A percentile compares a stretch with the other conserved stretches of the same genome.
Conservation (phyloP, 306 rosid genomes). For the Trichosanthes cucumerina region DNA sequence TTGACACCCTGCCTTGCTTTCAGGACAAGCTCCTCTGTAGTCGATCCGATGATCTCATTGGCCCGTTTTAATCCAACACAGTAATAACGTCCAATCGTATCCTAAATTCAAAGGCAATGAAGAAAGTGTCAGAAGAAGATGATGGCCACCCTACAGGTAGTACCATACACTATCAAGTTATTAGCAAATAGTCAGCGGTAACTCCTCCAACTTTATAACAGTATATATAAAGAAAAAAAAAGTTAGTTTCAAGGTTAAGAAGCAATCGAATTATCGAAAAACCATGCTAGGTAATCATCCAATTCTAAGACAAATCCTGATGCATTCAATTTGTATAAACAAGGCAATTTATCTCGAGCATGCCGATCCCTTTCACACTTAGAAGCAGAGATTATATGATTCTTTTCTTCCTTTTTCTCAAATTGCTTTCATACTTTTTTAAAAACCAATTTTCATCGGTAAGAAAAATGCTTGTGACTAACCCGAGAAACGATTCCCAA, state of each 20-base stretch:
- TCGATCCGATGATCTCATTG: slow-evolving; percentile 81
- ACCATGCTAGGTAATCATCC: background rate
- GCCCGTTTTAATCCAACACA: slow-evolving; percentile 80
- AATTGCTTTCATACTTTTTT: background rate
- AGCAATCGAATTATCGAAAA: background rate
- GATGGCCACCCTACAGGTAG: background rate
- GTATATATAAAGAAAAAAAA: background rate
- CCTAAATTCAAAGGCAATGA: slow-evolving; percentile 33
- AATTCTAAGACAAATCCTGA: background rate
- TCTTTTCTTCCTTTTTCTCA: background rate
- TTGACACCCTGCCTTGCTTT: slow-evolving; percentile 42
- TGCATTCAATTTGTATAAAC: background rate
- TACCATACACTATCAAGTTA: background rate
- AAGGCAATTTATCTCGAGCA: background rate
- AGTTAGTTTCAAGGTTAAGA: background rate
- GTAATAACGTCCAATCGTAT: slow-evolving; percentile 65
- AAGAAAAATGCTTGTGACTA: slow-evolving; percentile 20
- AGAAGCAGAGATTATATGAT: background rate
- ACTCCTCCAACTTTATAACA: background rate
- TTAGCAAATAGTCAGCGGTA: background rate
- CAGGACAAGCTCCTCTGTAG: slow-evolving; percentile 86
- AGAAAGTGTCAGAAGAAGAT: background rate
- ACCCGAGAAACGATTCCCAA: slow-evolving; percentile 83
- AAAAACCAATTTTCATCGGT: background rate
- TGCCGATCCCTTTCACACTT: background rate